Evolutionary conservation across 352 stramenopile species (phyloP).

Genomic region (Pythium rhizo-oryzae): DNA sequence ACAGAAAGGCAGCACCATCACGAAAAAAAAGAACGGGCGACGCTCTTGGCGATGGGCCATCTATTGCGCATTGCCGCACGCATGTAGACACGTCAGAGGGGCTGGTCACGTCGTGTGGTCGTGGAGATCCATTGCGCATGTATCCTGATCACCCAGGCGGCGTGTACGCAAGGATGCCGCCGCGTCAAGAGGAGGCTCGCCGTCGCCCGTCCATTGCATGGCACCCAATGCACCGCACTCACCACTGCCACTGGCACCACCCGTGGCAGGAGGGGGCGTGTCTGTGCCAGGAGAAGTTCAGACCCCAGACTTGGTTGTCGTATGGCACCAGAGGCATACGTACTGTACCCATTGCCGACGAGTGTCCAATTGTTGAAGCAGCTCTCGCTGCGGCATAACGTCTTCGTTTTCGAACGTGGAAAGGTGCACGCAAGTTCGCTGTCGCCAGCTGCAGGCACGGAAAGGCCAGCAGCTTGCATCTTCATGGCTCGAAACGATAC

Average conservation of each 20-base stretch:
- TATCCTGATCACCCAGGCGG: background rate
- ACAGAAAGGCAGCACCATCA: background rate
- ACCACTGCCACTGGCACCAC: background rate
- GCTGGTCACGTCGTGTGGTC: background rate
- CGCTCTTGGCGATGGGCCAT: background rate
- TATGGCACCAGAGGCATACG: background rate
- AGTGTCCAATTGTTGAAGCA: conserved; percentile 19
- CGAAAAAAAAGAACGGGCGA: conserved; percentile 5
- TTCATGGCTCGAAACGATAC: background rate
- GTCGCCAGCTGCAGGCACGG: conserved; percentile 18
- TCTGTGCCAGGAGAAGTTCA: background rate
- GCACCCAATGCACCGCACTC: background rate
- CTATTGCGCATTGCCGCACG: background rate
- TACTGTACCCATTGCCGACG: conserved; percentile 10
- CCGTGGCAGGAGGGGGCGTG: background rate
- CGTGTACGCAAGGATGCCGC: background rate
- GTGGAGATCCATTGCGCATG: conserved; percentile 1
- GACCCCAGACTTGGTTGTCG: background rate
- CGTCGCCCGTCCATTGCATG: background rate
- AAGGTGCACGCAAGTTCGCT: conserved; percentile 28
- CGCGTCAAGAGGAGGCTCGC: background rate
- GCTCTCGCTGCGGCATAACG: conserved; percentile 11
- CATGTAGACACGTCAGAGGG: conserved; percentile 2
- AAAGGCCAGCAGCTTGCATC: conserved; percentile 10
- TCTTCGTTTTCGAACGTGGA: conserved; percentile 19